A percentile compares a stretch with the other conserved stretches of the same genome.
These are phyloP conservation scores for Tricharina praecox DNA, from an alignment of 495 filamentous ascomycete species.

Conservation along the genomic window DNA sequence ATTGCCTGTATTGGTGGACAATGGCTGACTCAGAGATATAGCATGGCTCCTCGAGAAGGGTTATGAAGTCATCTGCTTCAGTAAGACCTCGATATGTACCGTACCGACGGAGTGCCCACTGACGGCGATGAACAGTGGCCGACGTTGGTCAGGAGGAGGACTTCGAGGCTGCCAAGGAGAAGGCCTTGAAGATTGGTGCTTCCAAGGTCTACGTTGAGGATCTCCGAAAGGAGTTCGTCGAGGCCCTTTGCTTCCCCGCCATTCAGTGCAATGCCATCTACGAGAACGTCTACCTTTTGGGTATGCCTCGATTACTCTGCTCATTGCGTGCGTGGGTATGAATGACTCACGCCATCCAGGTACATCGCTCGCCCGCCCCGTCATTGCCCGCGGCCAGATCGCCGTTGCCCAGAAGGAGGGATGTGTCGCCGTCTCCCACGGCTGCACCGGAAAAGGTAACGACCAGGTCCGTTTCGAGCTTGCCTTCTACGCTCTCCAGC, in stretches of 20 bases:
- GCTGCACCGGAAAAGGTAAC: constrained; percentile 76
- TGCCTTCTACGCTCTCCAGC: constrained; percentile 53
- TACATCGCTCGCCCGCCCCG: constrained; percentile 68
- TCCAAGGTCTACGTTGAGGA: constrained; percentile 45
- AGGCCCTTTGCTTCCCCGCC: constrained; percentile 74
- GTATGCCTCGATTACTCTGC: constrained; percentile 23
- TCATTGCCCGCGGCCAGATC: constrained; percentile 75
- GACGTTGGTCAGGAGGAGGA: constrained; percentile 52
- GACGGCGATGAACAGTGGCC: constrained; percentile 34
- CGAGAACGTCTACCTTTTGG: constrained; percentile 66
- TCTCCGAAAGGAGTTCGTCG: constrained; percentile 61
- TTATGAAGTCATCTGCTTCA: constrained; percentile 52
- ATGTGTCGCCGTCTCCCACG: constrained; percentile 54
- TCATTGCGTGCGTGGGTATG: neutral
- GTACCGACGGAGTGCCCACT: constrained; percentile 1
- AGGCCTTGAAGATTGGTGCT: constrained; percentile 55
- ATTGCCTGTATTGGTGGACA: constrained; percentile 2
- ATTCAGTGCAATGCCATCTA: constrained; percentile 80
- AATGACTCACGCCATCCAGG: constrained; percentile 22
- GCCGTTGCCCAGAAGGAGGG: constrained; percentile 50
- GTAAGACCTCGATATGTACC: constrained; percentile 26
- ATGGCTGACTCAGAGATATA: constrained; percentile 28
- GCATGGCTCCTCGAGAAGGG: constrained; percentile 50
- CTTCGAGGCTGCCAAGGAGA: constrained; percentile 46
- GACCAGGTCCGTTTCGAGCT: constrained; percentile 79